These are phyloP conservation scores for Umbilicus rupestris DNA, from an alignment of 164 flowering plant genomes.

Conservation along the genomic window DNA sequence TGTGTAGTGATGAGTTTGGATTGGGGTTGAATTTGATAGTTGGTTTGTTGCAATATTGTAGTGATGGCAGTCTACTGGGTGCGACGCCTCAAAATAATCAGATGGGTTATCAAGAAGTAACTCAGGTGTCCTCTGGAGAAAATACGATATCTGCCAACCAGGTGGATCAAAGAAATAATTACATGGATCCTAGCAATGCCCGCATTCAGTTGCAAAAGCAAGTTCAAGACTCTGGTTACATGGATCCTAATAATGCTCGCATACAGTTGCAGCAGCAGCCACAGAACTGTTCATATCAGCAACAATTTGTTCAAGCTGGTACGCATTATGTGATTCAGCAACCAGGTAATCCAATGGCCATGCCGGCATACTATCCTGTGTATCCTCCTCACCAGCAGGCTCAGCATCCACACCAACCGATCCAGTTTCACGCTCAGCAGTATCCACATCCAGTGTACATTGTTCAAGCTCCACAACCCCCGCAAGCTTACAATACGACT, in stretches of 20 bases:
- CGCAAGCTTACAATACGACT: constrained; percentile 45
- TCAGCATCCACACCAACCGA: constrained; percentile 20
- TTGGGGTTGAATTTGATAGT: neutral
- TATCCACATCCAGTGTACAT: constrained; percentile 50
- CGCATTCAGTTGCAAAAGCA: constrained; percentile 35
- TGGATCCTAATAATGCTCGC: no score
- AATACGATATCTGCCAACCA: constrained; percentile 27
- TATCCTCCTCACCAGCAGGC: constrained; percentile 28
- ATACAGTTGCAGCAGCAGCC: constrained; percentile 19
- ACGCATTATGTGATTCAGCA: constrained; percentile 53
- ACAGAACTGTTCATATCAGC: constrained; percentile 2
- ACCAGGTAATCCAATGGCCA: constrained; percentile 43
- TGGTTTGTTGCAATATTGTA: constrained; percentile 20
- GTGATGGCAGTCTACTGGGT: constrained; percentile 39
- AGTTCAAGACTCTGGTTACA: constrained; percentile 35
- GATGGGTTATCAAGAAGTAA: constrained; percentile 45
- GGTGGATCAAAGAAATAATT: constrained; percentile 14
- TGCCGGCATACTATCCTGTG: constrained; percentile 51
- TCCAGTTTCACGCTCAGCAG: constrained; percentile 46
- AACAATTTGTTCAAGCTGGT: constrained; percentile 48
- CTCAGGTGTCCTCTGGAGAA: constrained; percentile 29
- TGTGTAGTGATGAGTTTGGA: neutral
- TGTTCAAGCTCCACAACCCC: constrained; percentile 47
- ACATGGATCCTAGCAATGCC: constrained; percentile 35
- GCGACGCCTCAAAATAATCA: neutral